These are phyloP conservation scores for Kwoniella botswanensis DNA, from an alignment of 768 basidiomycete genomes.

Conservation along the genomic window DNA sequence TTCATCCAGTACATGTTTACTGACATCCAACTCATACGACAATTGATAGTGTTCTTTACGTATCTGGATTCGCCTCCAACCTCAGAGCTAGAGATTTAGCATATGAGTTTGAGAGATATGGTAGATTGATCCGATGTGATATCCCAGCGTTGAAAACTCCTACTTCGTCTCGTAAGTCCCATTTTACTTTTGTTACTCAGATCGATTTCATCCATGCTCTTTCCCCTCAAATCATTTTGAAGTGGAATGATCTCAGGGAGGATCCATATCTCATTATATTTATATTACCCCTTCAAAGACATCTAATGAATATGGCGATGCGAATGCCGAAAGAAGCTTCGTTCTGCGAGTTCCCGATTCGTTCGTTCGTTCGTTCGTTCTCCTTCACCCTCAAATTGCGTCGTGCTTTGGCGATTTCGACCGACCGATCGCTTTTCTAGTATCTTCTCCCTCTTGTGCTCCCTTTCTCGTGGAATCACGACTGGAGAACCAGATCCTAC, in stretches of 20 bases:
- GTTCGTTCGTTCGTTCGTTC: too few relatives aligned
- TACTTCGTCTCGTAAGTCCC: constrained; percentile 47
- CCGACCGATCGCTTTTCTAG: too few relatives aligned
- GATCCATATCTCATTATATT: neutral
- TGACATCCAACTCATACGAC: neutral
- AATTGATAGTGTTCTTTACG: constrained; percentile 49
- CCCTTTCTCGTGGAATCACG: too few relatives aligned
- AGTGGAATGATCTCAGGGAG: too few relatives aligned
- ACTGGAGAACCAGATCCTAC: too few relatives aligned
- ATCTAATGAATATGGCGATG: constrained; percentile 1
- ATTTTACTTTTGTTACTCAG: neutral
- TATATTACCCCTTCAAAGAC: neutral
- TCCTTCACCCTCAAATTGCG: too few relatives aligned
- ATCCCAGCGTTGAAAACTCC: constrained; percentile 50
- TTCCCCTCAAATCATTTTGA: neutral
- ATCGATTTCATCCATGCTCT: neutral
- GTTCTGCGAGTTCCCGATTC: neutral
- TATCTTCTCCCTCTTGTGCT: too few relatives aligned
- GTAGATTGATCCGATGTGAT: constrained; percentile 51
- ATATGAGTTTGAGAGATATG: constrained; percentile 56
- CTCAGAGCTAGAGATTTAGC: constrained; percentile 52
- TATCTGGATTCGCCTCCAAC: constrained; percentile 49
- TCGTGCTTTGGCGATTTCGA: too few relatives aligned
- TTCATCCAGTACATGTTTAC: neutral
- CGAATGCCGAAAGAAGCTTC: neutral